Evolutionary conservation across 495 filamentous ascomycete species (phyloP).

Genomic region (Trypethelium eluteriae): DNA sequence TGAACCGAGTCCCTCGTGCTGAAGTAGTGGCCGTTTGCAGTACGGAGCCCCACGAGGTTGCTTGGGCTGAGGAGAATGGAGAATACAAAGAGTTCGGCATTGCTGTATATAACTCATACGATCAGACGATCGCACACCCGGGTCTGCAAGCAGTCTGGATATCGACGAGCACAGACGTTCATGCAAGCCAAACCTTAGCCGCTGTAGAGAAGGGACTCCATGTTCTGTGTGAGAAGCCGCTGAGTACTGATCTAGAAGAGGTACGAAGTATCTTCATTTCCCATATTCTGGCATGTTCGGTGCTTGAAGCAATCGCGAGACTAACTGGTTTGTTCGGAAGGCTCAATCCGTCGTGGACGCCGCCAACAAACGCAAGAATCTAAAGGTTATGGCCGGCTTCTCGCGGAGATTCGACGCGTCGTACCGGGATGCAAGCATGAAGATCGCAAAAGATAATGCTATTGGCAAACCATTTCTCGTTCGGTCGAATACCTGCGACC

Average conservation of each 20-base stretch:
- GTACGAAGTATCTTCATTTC: neutral
- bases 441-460: slow-evolving; percentile 9
- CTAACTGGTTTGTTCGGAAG: neutral
- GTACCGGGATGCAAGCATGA: slow-evolving; percentile 15
- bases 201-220: slow-evolving; percentile 47
- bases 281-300: too few relatives aligned
- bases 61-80: slow-evolving; percentile 45
- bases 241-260: slow-evolving; percentile 26
- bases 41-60: slow-evolving; percentile 43
- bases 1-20: slow-evolving; percentile 45
- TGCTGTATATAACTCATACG: slow-evolving; percentile 43
- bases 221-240: slow-evolving; percentile 50
- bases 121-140: slow-evolving; percentile 48
- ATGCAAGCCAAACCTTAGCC: slow-evolving; percentile 49
- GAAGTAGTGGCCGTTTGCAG: slow-evolving; percentile 48
- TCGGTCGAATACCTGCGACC: slow-evolving; percentile 15
- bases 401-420: slow-evolving; percentile 19
- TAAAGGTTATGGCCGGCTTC: slow-evolving; percentile 21
- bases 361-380: slow-evolving; percentile 4
- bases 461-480: slow-evolving; percentile 18
- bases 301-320: too few relatives aligned
- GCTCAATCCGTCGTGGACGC: slow-evolving; percentile 12
- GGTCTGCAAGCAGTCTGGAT: slow-evolving; percentile 48
- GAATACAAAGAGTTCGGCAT: slow-evolving; percentile 32
- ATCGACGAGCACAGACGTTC: slow-evolving; percentile 45